These are phyloP conservation scores for Isochrysis galbana DNA, from an alignment of 78 protist species.

Conservation along the genomic window DNA sequence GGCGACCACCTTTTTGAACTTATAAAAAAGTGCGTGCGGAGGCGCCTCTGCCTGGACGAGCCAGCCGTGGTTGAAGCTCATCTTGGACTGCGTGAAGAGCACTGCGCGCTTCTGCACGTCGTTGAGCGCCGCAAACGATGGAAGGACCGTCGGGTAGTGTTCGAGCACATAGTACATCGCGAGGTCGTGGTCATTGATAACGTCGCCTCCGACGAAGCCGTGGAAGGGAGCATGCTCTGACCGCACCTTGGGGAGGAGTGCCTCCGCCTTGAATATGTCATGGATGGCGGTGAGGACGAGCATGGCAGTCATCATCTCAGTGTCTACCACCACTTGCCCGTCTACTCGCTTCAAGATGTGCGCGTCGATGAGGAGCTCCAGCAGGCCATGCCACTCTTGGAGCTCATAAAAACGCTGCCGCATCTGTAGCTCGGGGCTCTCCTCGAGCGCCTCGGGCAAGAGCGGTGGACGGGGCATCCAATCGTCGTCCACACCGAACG, in stretches of 20 bases:
- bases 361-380: neutral
- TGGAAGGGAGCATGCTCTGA: neutral
- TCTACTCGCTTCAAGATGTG: neutral
- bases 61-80: neutral
- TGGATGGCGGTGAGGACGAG: neutral
- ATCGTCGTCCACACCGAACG: neutral
- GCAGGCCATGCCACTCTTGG: neutral
- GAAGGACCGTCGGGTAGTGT: neutral
- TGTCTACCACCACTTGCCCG: neutral
- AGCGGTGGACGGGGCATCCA: neutral
- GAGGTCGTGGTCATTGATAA: neutral
- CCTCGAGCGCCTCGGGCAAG: neutral
- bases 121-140: neutral
- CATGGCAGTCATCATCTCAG: neutral
- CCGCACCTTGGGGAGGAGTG: neutral
- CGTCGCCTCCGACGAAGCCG: neutral
- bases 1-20: neutral
- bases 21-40: neutral
- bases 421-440: neutral
- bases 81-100: neutral
- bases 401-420: neutral
- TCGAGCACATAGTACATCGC: neutral
- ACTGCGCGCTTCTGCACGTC: neutral
- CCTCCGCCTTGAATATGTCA: neutral
- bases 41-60: constrained; percentile 14